Percentiles rank a stretch among this genome's conserved stretches.
These are phyloP conservation scores for Botrytis fabae DNA, from an alignment of 2,329 filamentous ascomycete species.

Conservation along the genomic window DNA sequence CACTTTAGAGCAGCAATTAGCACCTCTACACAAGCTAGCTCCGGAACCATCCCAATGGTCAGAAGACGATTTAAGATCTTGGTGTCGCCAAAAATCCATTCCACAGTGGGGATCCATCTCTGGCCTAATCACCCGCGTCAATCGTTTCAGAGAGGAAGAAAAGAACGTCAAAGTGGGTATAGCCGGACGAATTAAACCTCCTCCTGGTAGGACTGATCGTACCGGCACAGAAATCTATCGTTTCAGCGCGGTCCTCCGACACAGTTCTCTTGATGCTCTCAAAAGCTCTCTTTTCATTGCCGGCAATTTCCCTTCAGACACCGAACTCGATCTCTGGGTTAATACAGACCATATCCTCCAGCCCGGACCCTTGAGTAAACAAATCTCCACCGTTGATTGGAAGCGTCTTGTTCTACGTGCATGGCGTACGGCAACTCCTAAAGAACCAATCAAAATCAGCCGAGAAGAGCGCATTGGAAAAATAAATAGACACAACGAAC, in stretches of 20 bases:
- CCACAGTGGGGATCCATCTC: conserved; percentile 18
- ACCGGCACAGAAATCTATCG: conserved; percentile 25
- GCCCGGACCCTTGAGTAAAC: neutral
- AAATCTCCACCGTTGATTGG: conserved; percentile 4
- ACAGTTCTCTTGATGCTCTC: conserved; percentile 23
- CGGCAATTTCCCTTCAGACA: conserved; percentile 26
- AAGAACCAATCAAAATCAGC: neutral
- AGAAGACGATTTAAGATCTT: conserved; percentile 19
- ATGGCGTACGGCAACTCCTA: neutral
- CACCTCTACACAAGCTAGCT: neutral
- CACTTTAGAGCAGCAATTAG: neutral
- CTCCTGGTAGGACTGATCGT: neutral
- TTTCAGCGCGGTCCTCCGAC: conserved; percentile 19
- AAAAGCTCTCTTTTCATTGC: conserved; percentile 24
- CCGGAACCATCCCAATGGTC: conserved; percentile 16
- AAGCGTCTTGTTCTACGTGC: conserved; percentile 13
- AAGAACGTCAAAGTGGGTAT: conserved; percentile 6
- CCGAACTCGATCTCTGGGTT: conserved; percentile 25
- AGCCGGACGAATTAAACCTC: neutral
- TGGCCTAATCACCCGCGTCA: conserved; percentile 10
- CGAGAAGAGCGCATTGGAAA: conserved; percentile 10
- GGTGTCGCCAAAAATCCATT: conserved; percentile 14
- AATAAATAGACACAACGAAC: neutral
- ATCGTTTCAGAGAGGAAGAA: conserved; percentile 16
- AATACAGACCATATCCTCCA: conserved; percentile 3